Base-by-base conservation (phyloP, 192 early-diverging fungal species). In the Diversispora epigaea region DNA sequence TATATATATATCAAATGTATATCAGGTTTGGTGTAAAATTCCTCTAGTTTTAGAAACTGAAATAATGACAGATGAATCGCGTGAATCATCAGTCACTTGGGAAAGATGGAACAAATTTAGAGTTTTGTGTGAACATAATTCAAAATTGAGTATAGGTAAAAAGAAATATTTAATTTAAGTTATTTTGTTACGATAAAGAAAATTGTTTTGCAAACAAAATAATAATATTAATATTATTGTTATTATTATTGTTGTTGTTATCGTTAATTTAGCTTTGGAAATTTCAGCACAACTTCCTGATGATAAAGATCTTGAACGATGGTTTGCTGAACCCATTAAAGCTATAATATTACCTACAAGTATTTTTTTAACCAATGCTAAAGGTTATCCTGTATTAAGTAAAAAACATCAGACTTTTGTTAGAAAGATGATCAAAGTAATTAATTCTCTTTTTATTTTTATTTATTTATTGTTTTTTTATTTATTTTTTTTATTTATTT, bases 291-390 rank as follows among this genome's bases (percentile, higher is more conserved):
- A 90, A 4, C 74, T 91, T 17, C 88, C 88, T 9, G 78, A 81
- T 21, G 80, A 81, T 14, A 61, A 77, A 39, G 44, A 81, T 9
- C 77, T 83, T 32, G 81, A 85, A 11, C 83, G 82, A 58, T 99
- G 98, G 98, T 78, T 89, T 14, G 91, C 95, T 3, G 96, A 98
- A 75, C 98, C 98, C 0, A 82, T 99, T 19, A 86, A 89, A 69
- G 78, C 85, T 2, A 82, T 97, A 4, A 85, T 95, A 49, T 54
- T 99, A 8, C 89, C 93, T 4, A 88, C 87, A 12, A 49, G 78
- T 17, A 76, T 92, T 44, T 99, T 99, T 73, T 71, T 93, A 6
- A 77, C 76, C 7, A 98, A 98, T 81, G 78, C 80, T 45, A 91
- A 90, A 68, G 93, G 94, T 3, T 96, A 88, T 75, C 96, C 98